Percentiles rank a stretch among this genome's conserved stretches.
Evolutionary conservation across 805 yeast species (phyloP).

Genomic region (Monosporozyma solicola): DNA sequence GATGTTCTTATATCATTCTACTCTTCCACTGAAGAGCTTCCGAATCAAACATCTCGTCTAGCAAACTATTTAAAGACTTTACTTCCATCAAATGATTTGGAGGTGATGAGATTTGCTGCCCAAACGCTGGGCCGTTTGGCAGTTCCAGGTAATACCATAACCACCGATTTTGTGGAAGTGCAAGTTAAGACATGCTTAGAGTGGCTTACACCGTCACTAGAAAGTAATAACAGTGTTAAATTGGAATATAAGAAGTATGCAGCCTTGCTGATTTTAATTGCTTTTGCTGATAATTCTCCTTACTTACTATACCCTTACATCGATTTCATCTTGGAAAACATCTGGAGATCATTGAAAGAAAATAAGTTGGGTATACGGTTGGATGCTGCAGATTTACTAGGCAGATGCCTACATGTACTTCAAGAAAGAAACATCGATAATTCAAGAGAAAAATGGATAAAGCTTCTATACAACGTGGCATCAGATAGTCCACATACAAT

Average conservation of each 20-base stretch:
- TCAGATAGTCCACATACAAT: background rate
- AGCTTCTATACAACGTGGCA: constrained; percentile 46
- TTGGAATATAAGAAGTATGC: constrained; percentile 86
- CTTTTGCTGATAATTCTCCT: constrained; percentile 82
- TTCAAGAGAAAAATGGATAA: constrained; percentile 62
- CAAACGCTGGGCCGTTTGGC: constrained; percentile 82
- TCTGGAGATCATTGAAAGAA: constrained; percentile 86
- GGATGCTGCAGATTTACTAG: constrained; percentile 78
- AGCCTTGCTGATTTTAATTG: constrained; percentile 70
- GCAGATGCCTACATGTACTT: constrained; percentile 68
- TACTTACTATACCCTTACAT: constrained; percentile 72
- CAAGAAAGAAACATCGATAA: constrained; percentile 66
- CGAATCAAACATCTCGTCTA: constrained; percentile 80
- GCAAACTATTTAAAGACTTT: constrained; percentile 81
- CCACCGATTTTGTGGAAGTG: constrained; percentile 87
- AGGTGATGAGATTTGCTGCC: constrained; percentile 81
- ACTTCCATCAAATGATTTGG: constrained; percentile 72
- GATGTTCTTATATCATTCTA: constrained; percentile 81
- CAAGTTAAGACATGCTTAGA: constrained; percentile 87
- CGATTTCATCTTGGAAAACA: constrained; percentile 65
- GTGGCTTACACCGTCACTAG: constrained; percentile 62
- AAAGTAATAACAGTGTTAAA: constrained; percentile 44
- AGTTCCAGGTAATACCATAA: constrained; percentile 77
- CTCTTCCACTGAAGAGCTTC: constrained; percentile 72
- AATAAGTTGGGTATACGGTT: constrained; percentile 61